These are phyloP conservation scores for Nannochloropsis limnetica DNA, from an alignment of 352 stramenopile genomes.

Conservation along the genomic window DNA sequence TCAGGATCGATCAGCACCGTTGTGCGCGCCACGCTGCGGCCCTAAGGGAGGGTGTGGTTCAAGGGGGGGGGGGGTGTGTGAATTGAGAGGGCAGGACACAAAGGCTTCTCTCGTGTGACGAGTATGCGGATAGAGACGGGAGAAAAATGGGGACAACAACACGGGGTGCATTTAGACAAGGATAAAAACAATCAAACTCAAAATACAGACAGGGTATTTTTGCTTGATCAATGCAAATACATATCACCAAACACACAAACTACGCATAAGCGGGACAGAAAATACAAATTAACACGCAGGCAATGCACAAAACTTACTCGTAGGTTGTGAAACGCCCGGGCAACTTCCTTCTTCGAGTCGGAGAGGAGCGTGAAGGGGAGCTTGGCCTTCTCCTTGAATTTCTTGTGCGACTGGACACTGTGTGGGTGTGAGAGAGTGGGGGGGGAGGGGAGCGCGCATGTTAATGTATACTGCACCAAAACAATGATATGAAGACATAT, in stretches of 20 bases:
- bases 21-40: not conserved
- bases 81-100: not conserved
- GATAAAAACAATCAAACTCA: not conserved
- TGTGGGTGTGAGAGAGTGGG: not conserved
- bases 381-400: constrained; percentile 4
- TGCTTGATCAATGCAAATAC: too few relatives aligned
- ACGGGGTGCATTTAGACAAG: not conserved
- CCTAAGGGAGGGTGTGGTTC: not conserved
- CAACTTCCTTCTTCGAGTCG: constrained; percentile 13
- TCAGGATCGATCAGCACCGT: constrained; percentile 6
- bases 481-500: too few relatives aligned
- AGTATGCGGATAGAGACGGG: not conserved
- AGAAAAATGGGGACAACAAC: not conserved
- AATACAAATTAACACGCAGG: not conserved
- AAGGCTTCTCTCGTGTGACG: not conserved
- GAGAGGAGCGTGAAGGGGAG: constrained; percentile 15
- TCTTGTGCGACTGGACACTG: constrained; percentile 14
- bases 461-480: not conserved
- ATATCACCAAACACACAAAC: too few relatives aligned
- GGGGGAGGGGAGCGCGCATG: not conserved
- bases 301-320: not conserved
- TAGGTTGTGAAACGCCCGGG: not conserved
- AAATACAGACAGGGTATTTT: not conserved
- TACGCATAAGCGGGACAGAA: not conserved
- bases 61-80: not conserved